These are phyloP conservation scores for Zygotorulaspora chibaensis DNA, from an alignment of 805 yeast genomes.

Conservation along the genomic window DNA sequence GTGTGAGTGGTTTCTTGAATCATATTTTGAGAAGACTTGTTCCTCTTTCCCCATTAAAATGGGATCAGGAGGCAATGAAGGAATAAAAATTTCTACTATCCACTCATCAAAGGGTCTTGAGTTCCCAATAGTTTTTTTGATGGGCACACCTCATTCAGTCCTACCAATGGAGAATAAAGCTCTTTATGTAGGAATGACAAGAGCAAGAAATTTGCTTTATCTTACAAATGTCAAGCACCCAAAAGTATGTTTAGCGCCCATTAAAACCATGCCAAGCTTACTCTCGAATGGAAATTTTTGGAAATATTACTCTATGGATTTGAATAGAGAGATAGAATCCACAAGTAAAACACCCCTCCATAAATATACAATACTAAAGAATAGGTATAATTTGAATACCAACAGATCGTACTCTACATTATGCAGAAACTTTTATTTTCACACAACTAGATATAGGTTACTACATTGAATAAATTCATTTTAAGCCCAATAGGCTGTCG, in stretches of 20 bases:
- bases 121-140: conserved; percentile 61
- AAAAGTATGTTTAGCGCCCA: neutral
- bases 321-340: conserved; percentile 5
- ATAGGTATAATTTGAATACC: conserved; percentile 9
- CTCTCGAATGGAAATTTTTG: conserved; percentile 24
- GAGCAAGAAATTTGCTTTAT: conserved; percentile 46
- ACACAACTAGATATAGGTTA: neutral
- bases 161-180: conserved; percentile 38
- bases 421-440: neutral
- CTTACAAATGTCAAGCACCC: conserved; percentile 21
- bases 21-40: conserved; percentile 28
- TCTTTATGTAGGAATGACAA: conserved; percentile 62
- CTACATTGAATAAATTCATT: neutral
- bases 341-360: neutral
- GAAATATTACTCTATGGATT: conserved; percentile 30
- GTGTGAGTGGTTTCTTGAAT: conserved; percentile 34
- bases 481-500: neutral
- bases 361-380: conserved; percentile 11
- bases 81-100: conserved; percentile 58
- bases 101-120: conserved; percentile 75
- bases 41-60: conserved; percentile 6
- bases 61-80: conserved; percentile 10
- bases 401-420: conserved; percentile 5
- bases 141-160: conserved; percentile 16
- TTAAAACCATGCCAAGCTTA: neutral